A percentile compares a stretch with the other conserved stretches of the same genome.
Conservation (phyloP, 2,329 filamentous ascomycete species). For the Sclerotiophoma versabilis region DNA sequence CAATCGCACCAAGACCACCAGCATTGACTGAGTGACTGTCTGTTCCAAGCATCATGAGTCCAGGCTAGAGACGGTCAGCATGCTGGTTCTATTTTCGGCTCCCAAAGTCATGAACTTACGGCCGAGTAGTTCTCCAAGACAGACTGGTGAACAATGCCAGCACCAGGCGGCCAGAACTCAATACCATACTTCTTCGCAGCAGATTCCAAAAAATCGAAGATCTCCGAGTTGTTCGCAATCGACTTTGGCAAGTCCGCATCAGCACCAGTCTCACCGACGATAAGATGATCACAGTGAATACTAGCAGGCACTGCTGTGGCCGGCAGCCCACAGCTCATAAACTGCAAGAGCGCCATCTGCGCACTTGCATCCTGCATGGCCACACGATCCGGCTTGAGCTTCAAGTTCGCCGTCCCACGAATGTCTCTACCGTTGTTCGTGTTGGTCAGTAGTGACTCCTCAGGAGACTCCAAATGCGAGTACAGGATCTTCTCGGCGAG, state of each 20-base stretch:
- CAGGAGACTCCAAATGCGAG: constrained; percentile 87
- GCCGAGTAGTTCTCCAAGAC: constrained; percentile 97
- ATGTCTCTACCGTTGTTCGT: constrained; percentile 86
- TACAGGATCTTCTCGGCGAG: constrained; percentile 98
- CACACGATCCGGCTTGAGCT: constrained; percentile 95
- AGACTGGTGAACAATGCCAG: constrained; percentile 78
- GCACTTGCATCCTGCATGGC: constrained; percentile 99
- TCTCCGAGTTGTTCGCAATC: constrained; percentile 92
- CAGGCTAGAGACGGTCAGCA: constrained; percentile 59
- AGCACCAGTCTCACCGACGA: constrained; percentile 91
- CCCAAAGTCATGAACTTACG: background rate
- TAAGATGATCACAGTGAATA: constrained; percentile 99
- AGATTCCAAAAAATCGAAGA: constrained; percentile 96
- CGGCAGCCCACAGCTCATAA: constrained; percentile 94
- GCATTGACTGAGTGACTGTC: constrained; percentile 98
- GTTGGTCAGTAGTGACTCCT: constrained; percentile 82
- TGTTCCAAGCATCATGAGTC: constrained; percentile 98
- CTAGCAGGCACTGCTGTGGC: constrained; percentile 92
- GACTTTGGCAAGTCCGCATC: constrained; percentile 83
- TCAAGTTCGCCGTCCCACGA: constrained; percentile 88
- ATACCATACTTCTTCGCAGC: constrained; percentile 64
- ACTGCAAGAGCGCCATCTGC: constrained; percentile 97
- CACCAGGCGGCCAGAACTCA: constrained; percentile 52
- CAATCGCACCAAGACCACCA: constrained; percentile 91
- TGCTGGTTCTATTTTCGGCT: background rate